Percentiles rank a stretch among this genome's conserved stretches.
These are phyloP conservation scores for Suillus discolor DNA, from an alignment of 768 basidiomycete genomes.

Conservation along the genomic window DNA sequence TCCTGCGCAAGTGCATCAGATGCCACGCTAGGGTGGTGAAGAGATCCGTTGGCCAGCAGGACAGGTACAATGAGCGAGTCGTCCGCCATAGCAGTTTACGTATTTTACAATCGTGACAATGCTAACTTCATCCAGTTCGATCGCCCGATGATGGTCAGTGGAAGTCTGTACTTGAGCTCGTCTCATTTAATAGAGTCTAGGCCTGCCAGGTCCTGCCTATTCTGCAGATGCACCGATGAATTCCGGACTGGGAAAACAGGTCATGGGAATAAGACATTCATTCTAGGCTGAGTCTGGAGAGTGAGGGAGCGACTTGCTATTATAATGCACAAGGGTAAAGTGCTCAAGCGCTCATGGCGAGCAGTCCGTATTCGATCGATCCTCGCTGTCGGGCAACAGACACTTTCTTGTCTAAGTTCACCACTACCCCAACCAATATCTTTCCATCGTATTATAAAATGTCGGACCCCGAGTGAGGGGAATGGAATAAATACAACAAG, in stretches of 20 bases:
- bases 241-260: neutral
- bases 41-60: slow-evolving; percentile 55
- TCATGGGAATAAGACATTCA: neutral
- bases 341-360: neutral
- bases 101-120: neutral
- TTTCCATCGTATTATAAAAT: neutral
- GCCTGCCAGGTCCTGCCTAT: neutral
- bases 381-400: neutral
- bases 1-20: slow-evolving; percentile 58
- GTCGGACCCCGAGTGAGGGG: neutral
- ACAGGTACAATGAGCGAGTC: slow-evolving; percentile 58
- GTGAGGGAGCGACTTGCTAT: neutral
- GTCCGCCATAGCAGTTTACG: slow-evolving; percentile 40
- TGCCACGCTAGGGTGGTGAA: slow-evolving; percentile 63
- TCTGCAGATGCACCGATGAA: neutral
- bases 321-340: neutral
- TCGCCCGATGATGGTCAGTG: neutral
- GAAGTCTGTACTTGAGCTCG: neutral
- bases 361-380: neutral
- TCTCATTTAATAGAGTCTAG: neutral
- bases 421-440: neutral
- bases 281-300: neutral
- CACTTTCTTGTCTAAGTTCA: neutral
- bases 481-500: neutral
- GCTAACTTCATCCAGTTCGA: neutral